Conservation (phyloP, 148 eudicot species). For the Fagopyrum esculentum region DNA sequence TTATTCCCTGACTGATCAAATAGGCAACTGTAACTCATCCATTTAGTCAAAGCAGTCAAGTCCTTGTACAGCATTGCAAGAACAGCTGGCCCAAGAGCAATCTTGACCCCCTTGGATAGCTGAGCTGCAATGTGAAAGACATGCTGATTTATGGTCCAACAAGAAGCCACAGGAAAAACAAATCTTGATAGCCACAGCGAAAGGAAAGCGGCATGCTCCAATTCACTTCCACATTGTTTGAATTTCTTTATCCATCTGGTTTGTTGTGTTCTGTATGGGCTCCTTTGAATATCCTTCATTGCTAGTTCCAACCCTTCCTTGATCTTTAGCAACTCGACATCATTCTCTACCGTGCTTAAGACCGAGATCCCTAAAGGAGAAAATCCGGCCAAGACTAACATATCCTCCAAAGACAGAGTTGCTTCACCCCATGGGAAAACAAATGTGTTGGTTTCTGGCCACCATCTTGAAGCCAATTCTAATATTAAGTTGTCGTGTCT, state of each 20-base stretch:
- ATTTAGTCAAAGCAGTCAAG: conserved; percentile 19
- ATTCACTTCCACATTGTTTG: conserved; percentile 1
- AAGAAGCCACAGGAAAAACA: conserved; percentile 15
- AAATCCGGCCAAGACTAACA: conserved; percentile 34
- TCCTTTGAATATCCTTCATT: not conserved
- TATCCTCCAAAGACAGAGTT: conserved; percentile 37
- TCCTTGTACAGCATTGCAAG: conserved; percentile 31
- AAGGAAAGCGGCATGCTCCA: conserved; percentile 49
- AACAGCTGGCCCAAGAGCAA: conserved; percentile 24
- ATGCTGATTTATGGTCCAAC: not conserved
- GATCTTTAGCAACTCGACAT: conserved; percentile 9
- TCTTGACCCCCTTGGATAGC: conserved; percentile 21
- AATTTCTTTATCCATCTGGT: conserved; percentile 28
- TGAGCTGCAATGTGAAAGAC: conserved; percentile 24
- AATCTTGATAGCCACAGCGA: conserved; percentile 39
- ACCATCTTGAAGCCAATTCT: conserved; percentile 27
- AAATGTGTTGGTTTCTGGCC: conserved; percentile 26
- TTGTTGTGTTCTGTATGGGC: not conserved
- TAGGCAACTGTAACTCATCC: too few species aligned
- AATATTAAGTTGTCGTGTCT: conserved; percentile 13
- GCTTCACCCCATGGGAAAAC: conserved; percentile 44
- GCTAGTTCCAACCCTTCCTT: conserved; percentile 16
- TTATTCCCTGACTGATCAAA: not conserved
- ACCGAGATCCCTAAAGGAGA: conserved; percentile 34
- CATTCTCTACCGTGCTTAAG: conserved; percentile 1